phyloP scores from a whole-genome alignment of 163 green algal genomes.

The Volvox carteri region DNA sequence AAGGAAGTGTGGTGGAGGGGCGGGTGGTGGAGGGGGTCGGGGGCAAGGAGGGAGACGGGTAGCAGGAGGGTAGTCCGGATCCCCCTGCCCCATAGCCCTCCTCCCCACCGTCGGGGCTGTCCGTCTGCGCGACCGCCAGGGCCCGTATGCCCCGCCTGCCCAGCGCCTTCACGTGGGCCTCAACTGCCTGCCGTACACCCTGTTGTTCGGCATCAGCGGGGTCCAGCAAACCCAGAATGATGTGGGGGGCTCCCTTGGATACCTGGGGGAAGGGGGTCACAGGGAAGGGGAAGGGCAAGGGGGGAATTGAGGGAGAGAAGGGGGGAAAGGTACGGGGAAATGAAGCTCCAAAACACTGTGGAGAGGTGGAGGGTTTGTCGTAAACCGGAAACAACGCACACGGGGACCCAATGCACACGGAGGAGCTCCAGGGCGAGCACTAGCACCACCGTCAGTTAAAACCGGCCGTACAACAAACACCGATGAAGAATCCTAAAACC shows the following conservation, averaged over 20 bases:
- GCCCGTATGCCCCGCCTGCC: slow-evolving; percentile 79
- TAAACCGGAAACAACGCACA: no score
- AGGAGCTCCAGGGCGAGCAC: no score
- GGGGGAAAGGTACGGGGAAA: background rate
- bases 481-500: no score
- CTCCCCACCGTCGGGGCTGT: background rate
- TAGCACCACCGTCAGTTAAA: no score
- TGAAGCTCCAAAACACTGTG: no score
- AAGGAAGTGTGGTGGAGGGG: background rate
- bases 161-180: slow-evolving; percentile 66
- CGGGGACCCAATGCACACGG: no score
- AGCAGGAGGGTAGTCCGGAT: background rate
- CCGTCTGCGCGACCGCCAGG: slow-evolving; percentile 73
- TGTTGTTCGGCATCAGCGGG: background rate
- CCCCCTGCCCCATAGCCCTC: background rate
- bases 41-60: background rate
- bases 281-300: background rate
- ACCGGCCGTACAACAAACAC: no score
- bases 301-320: no score
- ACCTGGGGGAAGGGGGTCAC: slow-evolving; percentile 16
- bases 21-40: background rate
- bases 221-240: slow-evolving; percentile 78
- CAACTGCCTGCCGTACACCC: background rate
- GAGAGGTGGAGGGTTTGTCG: no score
- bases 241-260: slow-evolving; percentile 89